These are phyloP conservation scores for Leishmania tarentolae DNA, from an alignment of 208 protist genomes.

Conservation along the genomic window DNA sequence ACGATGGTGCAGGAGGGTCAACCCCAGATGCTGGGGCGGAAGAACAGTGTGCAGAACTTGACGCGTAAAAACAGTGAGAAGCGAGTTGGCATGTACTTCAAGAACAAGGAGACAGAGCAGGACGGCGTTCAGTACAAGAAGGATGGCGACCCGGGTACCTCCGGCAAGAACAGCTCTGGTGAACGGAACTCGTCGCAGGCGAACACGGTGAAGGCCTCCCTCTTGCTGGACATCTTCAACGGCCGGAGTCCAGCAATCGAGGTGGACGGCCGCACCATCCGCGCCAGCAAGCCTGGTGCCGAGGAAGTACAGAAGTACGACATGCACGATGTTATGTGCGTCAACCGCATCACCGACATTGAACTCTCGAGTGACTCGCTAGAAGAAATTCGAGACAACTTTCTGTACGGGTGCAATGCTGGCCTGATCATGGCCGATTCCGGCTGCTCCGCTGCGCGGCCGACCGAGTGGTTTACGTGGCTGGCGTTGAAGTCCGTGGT, in stretches of 20 bases:
- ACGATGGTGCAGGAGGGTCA: slow-evolving; percentile 37
- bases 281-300: slow-evolving; percentile 42
- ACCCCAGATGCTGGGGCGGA: slow-evolving; percentile 42
- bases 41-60: slow-evolving; percentile 39
- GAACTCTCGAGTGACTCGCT: slow-evolving; percentile 48
- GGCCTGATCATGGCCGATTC: slow-evolving; percentile 73
- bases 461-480: slow-evolving; percentile 72
- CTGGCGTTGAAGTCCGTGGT: slow-evolving; percentile 54
- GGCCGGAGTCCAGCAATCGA: slow-evolving; percentile 28
- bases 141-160: slow-evolving; percentile 54
- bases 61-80: slow-evolving; percentile 65
- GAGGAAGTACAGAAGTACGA: slow-evolving; percentile 79
- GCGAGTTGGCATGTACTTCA: slow-evolving; percentile 85
- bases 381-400: slow-evolving; percentile 66
- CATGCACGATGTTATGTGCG: slow-evolving; percentile 53
- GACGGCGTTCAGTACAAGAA: slow-evolving; percentile 66
- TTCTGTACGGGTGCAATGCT: slow-evolving; percentile 62
- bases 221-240: slow-evolving; percentile 47
- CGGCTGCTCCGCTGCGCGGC: slow-evolving; percentile 39
- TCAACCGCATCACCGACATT: slow-evolving; percentile 37
- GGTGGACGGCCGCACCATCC: slow-evolving; percentile 61
- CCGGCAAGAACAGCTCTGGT: slow-evolving; percentile 33
- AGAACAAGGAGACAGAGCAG: slow-evolving; percentile 58
- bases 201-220: slow-evolving; percentile 53
- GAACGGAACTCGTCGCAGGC: slow-evolving; percentile 44